Evolutionary conservation across 768 basidiomycete species (phyloP).

Genomic region (Boletus speciosus): DNA sequence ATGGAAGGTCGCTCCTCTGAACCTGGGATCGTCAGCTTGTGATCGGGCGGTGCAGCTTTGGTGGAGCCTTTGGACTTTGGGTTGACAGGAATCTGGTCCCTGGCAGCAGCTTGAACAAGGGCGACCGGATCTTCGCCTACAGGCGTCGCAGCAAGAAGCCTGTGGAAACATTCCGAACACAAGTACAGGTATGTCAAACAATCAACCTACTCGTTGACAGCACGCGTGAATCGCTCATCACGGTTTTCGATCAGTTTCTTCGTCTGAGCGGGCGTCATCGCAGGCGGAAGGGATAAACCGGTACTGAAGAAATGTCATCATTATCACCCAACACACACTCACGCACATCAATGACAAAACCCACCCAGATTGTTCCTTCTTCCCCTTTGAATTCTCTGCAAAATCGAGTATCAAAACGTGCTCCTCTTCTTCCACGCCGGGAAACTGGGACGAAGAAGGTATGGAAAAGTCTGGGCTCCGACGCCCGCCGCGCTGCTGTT

Average conservation of each 20-base stretch:
- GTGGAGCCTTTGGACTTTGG: constrained; percentile 31
- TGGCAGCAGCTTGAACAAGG: constrained; percentile 64
- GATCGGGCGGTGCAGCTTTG: background rate
- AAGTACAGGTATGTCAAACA: background rate
- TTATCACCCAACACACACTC: background rate
- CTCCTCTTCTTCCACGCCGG: constrained; percentile 34
- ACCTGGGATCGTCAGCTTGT: constrained; percentile 32
- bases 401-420: constrained; percentile 54
- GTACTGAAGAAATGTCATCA: constrained; percentile 8
- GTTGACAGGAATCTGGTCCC: constrained; percentile 68
- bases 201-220: constrained; percentile 61
- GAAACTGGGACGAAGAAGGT: constrained; percentile 26
- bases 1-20: constrained; percentile 56
- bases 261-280: constrained; percentile 53
- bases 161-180: constrained; percentile 22
- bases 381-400: constrained; percentile 41
- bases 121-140: constrained; percentile 55
- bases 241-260: constrained; percentile 71
- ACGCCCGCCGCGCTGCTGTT: constrained; percentile 24
- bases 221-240: constrained; percentile 59
- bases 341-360: background rate
- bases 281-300: constrained; percentile 21
- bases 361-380: constrained; percentile 28
- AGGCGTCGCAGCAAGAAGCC: constrained; percentile 55
- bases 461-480: constrained; percentile 42